Evolutionary conservation across 345 rosid species (phyloP), one percentile per base, ranked within the genome.

Genomic region (Diplotaxis tenuifolia): DNA sequence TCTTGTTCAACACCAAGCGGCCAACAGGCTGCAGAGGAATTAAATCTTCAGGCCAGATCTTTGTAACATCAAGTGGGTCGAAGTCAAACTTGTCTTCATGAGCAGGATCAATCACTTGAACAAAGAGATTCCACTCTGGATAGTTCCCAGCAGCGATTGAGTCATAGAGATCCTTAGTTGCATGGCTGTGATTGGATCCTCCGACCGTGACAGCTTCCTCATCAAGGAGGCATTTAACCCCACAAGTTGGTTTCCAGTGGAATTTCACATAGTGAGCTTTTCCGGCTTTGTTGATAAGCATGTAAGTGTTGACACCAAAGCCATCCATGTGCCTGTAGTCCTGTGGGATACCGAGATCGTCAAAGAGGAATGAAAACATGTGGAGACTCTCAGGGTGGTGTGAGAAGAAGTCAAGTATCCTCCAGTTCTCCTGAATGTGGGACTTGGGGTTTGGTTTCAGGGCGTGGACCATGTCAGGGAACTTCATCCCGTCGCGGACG

Each of bases 321-420:
- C 99, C 99, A 5, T 90, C 98, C 98, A 92, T 94, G 84, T 91
- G 98, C 75, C 98, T 82, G 81, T 91, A 94, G 79, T 94, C 96
- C 78, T 82, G 95, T 25, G 98, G 98, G 73, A 94, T 73, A 75
- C 98, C 96, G 34, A 91, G 18, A 75, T 95, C 99, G 69, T 95
- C 99, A 65, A 86, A 95, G 75, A 95, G 87, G 81, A 89, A 95
- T 3, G 90, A 62, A 59, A 95, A 88, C 92, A 86, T 90, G 87
- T 90, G 89, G 78, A 87, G 72, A 73, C 98, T 90, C 82, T 95
- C 98, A 2, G 99, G 99, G 63, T 90, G 89, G 80, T 95, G 96
- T 19, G 99, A 92, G 84, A 88, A 90, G 83, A 92, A 95, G 76
- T 95, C 97, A 19, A 95, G 34, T 40, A 95, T 86, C 83, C 99